Evolutionary conservation across 805 yeast species (phyloP), one percentile per base, ranked within the genome.

Genomic region (Metschnikowia kunwiensis): DNA sequence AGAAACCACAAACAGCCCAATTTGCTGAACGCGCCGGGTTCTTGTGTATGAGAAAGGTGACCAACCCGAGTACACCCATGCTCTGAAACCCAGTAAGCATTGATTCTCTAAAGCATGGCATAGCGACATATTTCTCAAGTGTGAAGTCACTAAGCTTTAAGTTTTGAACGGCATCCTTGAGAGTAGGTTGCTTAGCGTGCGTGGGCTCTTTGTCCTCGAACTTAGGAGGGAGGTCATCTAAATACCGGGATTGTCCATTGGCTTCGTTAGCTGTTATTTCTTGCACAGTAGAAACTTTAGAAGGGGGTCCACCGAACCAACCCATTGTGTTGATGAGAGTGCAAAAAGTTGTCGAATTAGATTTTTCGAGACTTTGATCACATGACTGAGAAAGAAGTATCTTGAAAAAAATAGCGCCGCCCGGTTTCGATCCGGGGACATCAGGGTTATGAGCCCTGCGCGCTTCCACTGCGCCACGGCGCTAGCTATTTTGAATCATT

Each of bases 401-500:
- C n/a, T n/a, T n/a, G 12, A 20, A 67, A 63, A 60, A 52, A 51
- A 24, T 82, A 83, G 93, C 93, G 86, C 83, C 82, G 86, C 86
- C 76, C 69, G 86, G 93, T 84, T 82, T 84, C 93, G 93, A 84
- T 84, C 94, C 88, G 70, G 77, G 88, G 94, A 82, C 91, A 81
- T 84, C 91, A 83, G 93, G 91, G 94, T 84, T 84, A 84, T 84
- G 94, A 84, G 94, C 94, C 93, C 93, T 82, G 91, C 91, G 91
- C 93, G 93, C 91, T 84, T 83, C 94, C 93, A 81, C 93, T 84
- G 91, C 93, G 91, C 91, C 91, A 84, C 88, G 83, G 83, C 88
- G 93, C 93, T 83, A n/a, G n/a, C n/a, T n/a, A n/a, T n/a, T n/a
- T n/a, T n/a, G n/a, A n/a, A n/a, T n/a, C n/a, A n/a, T n/a, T n/a